Conservation (phyloP, 2,329 filamentous ascomycete genomes). For the Arthroderma sp. region DNA sequence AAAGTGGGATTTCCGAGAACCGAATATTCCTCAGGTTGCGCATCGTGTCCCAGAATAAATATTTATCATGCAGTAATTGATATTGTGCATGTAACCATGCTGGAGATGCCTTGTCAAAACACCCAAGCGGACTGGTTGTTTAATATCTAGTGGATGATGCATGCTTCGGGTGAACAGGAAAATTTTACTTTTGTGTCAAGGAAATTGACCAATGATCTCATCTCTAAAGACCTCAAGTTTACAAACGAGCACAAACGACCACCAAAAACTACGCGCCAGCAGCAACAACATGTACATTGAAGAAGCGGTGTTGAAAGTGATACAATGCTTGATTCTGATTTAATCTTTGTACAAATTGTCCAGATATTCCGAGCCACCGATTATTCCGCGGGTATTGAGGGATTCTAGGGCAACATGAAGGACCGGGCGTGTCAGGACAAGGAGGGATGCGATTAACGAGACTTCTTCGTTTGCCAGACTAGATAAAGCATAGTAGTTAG, state of each 20-base stretch:
- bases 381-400: background rate
- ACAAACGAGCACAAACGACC: background rate
- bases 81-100: background rate
- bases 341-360: conserved; percentile 12
- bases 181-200: conserved; percentile 5
- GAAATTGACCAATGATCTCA: conserved; percentile 21
- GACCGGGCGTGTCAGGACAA: background rate
- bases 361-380: conserved; percentile 4
- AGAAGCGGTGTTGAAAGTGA: background rate
- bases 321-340: conserved; percentile 4
- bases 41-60: conserved; percentile 43
- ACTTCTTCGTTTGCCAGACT: conserved; percentile 60
- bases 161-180: background rate
- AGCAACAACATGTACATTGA: background rate
- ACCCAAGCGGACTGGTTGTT: background rate
- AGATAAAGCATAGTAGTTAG: conserved; percentile 12
- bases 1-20: conserved; percentile 53
- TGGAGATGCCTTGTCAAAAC: background rate
- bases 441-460: conserved; percentile 28
- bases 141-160: background rate
- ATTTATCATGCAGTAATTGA: conserved; percentile 20
- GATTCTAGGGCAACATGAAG: background rate
- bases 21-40: conserved; percentile 74
- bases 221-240: background rate
- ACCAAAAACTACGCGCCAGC: background rate